phyloP scores from a whole-genome alignment of 768 basidiomycete genomes.

The Termitomyces eurrhizus region DNA sequence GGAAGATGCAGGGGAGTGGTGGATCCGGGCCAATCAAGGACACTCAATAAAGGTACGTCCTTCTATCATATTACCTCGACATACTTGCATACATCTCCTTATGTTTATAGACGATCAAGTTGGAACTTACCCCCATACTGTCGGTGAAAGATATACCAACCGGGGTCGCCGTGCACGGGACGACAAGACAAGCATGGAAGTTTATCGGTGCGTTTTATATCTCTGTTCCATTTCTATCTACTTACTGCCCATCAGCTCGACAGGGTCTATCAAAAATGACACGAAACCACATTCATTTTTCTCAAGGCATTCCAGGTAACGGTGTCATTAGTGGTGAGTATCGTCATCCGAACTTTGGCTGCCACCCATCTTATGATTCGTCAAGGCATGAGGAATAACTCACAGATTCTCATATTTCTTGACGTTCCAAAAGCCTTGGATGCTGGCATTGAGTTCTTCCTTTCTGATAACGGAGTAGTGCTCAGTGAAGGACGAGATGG shows the following conservation, averaged over 20 bases:
- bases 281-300: constrained; percentile 91
- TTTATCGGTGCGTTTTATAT: constrained; percentile 48
- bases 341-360: background rate
- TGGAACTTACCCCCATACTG: constrained; percentile 60
- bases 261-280: constrained; percentile 81
- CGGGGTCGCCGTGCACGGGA: constrained; percentile 79
- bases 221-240: background rate
- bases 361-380: background rate
- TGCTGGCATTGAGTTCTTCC: constrained; percentile 67
- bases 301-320: constrained; percentile 66
- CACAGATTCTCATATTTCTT: constrained; percentile 80
- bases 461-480: constrained; percentile 87
- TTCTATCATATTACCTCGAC: background rate
- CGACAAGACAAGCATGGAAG: constrained; percentile 65
- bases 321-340: constrained; percentile 72
- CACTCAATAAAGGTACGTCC: constrained; percentile 72
- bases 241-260: constrained; percentile 36
- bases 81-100: background rate
- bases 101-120: constrained; percentile 52
- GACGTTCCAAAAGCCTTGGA: constrained; percentile 67
- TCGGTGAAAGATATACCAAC: constrained; percentile 61
- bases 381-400: constrained; percentile 76
- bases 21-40: constrained; percentile 89
- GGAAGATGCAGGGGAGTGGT: constrained; percentile 63
- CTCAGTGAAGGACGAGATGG: constrained; percentile 72